Evolutionary conservation across 2,329 filamentous ascomycete genomes (phyloP).

Genomic region (Alternaria hordeiaustralica): DNA sequence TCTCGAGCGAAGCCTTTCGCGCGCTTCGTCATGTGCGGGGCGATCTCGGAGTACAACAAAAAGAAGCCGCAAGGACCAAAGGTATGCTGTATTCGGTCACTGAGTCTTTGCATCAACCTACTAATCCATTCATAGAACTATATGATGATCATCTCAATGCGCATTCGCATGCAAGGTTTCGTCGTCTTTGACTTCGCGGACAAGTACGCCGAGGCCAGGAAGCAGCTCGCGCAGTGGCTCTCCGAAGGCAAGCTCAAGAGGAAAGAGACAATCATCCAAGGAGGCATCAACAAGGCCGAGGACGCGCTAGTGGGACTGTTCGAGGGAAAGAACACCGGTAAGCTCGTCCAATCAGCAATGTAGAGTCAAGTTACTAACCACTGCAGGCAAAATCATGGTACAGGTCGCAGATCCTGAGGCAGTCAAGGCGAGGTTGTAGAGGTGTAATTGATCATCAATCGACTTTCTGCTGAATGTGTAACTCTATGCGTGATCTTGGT

Average conservation of each 20-base stretch:
- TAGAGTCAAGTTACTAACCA: conserved; percentile 5
- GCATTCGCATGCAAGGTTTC: conserved; percentile 61
- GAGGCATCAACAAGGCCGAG: conserved; percentile 70
- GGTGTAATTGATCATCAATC: not conserved
- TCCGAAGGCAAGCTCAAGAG: conserved; percentile 72
- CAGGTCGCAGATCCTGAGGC: conserved; percentile 48
- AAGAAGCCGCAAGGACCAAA: conserved; percentile 59
- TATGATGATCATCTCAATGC: conserved; percentile 53
- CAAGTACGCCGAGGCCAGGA: conserved; percentile 64
- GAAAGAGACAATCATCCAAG: conserved; percentile 73
- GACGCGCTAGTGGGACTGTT: conserved; percentile 69
- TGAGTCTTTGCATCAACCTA: too few relatives aligned
- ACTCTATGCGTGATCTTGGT: not conserved
- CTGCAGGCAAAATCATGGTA: conserved; percentile 62
- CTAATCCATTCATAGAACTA: conserved; percentile 42
- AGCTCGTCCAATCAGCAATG: conserved; percentile 41
- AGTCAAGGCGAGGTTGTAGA: conserved; percentile 49
- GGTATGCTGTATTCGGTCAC: conserved; percentile 15
- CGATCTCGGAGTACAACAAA: conserved; percentile 54
- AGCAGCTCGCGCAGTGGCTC: conserved; percentile 71
- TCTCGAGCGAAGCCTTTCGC: conserved; percentile 51
- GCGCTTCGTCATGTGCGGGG: conserved; percentile 54
- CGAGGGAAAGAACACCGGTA: conserved; percentile 72
- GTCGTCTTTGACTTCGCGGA: conserved; percentile 72
- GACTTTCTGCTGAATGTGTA: not conserved